Evolutionary conservation across 2,329 filamentous ascomycete species (phyloP).

Genomic region (Talaromyces sp.): DNA sequence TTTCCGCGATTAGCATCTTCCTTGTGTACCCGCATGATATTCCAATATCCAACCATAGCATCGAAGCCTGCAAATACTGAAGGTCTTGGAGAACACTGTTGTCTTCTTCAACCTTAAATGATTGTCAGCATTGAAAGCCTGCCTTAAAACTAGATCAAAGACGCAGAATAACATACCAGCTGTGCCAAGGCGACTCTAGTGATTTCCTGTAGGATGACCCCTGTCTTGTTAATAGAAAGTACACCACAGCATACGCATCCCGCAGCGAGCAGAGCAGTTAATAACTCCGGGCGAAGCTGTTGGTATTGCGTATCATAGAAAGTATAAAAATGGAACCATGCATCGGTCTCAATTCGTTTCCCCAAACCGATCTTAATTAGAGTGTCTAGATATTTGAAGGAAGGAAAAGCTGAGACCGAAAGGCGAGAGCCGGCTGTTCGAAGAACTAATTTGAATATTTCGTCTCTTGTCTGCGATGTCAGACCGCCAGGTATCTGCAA

Average conservation of each 20-base stretch:
- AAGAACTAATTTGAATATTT: conserved; percentile 18
- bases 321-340: conserved; percentile 19
- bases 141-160: neutral
- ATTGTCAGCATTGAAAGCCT: neutral
- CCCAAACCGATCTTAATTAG: conserved; percentile 20
- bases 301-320: conserved; percentile 16
- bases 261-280: conserved; percentile 14
- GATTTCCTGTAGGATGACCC: conserved; percentile 20
- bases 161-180: conserved; percentile 1
- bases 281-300: conserved; percentile 12
- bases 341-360: conserved; percentile 18
- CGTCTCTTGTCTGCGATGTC: conserved; percentile 13
- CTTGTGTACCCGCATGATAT: conserved; percentile 17
- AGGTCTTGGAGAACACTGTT: conserved; percentile 20
- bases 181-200: conserved; percentile 12
- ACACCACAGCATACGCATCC: conserved; percentile 21
- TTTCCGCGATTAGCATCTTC: conserved; percentile 21
- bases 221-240: conserved; percentile 17
- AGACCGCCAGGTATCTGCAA: conserved; percentile 15
- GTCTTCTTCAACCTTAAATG: conserved; percentile 17
- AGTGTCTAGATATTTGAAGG: conserved; percentile 19
- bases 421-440: conserved; percentile 15
- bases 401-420: conserved; percentile 17
- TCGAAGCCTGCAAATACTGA: conserved; percentile 18
- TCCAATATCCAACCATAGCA: conserved; percentile 21